Evolutionary conservation across 1,284 basidiomycete genomes (phyloP), one percentile per base, ranked within the genome.

Genomic region (Microbotryum silenes-acaulis): DNA sequence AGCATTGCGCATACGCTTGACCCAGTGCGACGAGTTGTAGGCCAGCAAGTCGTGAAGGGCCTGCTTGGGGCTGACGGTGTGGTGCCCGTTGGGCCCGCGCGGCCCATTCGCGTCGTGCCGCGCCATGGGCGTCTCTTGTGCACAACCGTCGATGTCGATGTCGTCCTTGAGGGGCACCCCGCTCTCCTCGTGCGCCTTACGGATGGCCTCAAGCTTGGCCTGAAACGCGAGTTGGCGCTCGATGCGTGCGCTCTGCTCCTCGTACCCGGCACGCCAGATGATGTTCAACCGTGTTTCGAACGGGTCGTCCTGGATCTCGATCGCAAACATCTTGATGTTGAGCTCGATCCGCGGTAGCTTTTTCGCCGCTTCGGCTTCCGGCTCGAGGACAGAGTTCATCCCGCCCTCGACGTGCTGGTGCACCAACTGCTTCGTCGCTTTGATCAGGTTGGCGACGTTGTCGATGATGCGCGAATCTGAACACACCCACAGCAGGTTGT

Each of bases 281-380:
- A 89, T 78, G 54, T 85, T 88, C 42, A 97, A 76, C 64, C 81
- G 83, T 27, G 84, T 83, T 76, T 98, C 94, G 60, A 97, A 83
- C 0, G 86, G 83, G 72, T 94, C 89, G 73, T 98, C 94, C 27
- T 85, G 83, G n/a, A 85, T 86, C 75, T 97, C 92, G 6, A 91
- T 18, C 16, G 74, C 70, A 27, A 82, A 79, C 48, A 93, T 77
- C 42, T 77, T 79, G 57, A 97, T 73, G 4, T 77, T 77, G 49
- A 96, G 72, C 51, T 79, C 78, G 0, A 78, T 73, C 51, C 73
- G 64, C 1, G 91, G 91, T 3, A 91, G 75, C 0, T 73, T 68
- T 75, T 91, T 93, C 0, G 89, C 82, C 2, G 76, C 79, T 74
- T 92, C 89, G 0, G 83, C 78, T 45, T 78, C 78, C 0, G 91